Evolutionary conservation across 1,284 basidiomycete species (phyloP).

Genomic region (Entoloma clypeatum): DNA sequence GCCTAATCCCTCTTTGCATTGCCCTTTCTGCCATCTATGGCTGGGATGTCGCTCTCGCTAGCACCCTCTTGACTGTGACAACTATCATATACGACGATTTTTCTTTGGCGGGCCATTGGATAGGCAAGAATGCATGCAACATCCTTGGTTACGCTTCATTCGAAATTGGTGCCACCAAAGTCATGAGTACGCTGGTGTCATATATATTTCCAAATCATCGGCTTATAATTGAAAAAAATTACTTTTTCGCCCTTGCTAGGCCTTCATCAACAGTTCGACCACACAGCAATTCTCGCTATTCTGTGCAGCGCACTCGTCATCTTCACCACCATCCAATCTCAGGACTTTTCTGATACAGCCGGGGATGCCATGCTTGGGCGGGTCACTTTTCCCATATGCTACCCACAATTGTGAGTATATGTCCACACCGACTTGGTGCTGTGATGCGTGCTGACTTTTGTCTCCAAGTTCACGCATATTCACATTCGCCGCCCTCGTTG

Average conservation of each 20-base stretch:
- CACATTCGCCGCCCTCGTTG: constrained; percentile 13
- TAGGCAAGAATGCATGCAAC: constrained; percentile 29
- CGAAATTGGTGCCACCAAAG: constrained; percentile 29
- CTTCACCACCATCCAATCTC: constrained; percentile 36
- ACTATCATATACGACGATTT: constrained; percentile 28
- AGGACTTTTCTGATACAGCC: constrained; percentile 36
- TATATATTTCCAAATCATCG: neutral
- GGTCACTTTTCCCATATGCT: constrained; percentile 33
- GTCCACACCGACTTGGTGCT: too few relatives aligned
- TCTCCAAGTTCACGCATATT: constrained; percentile 22
- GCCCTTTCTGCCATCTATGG: constrained; percentile 18
- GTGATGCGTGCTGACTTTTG: too few relatives aligned
- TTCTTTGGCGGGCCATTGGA: constrained; percentile 19
- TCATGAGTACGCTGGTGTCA: constrained; percentile 26
- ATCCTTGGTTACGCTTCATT: constrained; percentile 28
- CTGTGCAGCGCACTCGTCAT: constrained; percentile 27
- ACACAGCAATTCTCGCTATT: constrained; percentile 20
- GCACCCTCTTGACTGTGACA: neutral
- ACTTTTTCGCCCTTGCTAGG: too few relatives aligned
- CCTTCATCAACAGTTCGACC: constrained; percentile 10
- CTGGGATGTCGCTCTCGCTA: neutral
- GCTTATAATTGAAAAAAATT: neutral
- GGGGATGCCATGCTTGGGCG: constrained; percentile 32
- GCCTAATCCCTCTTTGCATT: constrained; percentile 23
- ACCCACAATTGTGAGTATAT: constrained; percentile 26